Percentiles rank a stretch among this genome's conserved stretches.
These are phyloP conservation scores for Suillus sp. DNA, from an alignment of 768 basidiomycete species.

Conservation along the genomic window DNA sequence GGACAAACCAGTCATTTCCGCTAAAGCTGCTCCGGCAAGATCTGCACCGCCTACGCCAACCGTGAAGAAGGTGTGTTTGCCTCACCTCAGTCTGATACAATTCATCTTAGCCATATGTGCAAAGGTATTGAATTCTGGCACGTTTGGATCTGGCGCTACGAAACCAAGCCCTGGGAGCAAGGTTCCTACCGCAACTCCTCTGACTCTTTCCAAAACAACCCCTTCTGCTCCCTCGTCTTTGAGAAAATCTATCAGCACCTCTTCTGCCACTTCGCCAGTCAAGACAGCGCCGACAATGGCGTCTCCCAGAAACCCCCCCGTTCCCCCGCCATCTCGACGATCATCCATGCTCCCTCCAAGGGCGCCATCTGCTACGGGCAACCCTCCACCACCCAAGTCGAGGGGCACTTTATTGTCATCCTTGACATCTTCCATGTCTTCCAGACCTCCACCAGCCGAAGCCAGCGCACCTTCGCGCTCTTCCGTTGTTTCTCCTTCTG, in stretches of 20 bases:
- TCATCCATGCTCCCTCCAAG: slow-evolving; percentile 37
- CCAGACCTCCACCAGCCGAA: slow-evolving; percentile 24
- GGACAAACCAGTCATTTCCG: slow-evolving; percentile 40
- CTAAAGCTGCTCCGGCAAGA: slow-evolving; percentile 49
- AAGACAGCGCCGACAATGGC: slow-evolving; percentile 36
- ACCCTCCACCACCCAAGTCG: slow-evolving; percentile 41
- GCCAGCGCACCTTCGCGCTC: slow-evolving; percentile 40
- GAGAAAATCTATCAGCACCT: slow-evolving; percentile 31
- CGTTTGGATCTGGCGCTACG: slow-evolving; percentile 59
- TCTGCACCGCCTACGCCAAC: slow-evolving; percentile 52
- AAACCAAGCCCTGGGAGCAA: slow-evolving; percentile 49
- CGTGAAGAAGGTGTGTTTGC: slow-evolving; percentile 66
- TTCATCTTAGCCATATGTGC: slow-evolving; percentile 32
- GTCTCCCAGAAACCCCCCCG: slow-evolving; percentile 34
- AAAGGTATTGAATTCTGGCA: slow-evolving; percentile 66
- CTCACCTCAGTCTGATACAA: slow-evolving; percentile 20
- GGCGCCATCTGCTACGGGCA: slow-evolving; percentile 41
- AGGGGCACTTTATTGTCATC: slow-evolving; percentile 33
- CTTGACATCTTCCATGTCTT: slow-evolving; percentile 25
- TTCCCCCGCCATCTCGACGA: slow-evolving; percentile 34
- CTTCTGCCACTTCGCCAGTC: slow-evolving; percentile 31
- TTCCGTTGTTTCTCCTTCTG: slow-evolving; percentile 59
- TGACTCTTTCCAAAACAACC: slow-evolving; percentile 34
- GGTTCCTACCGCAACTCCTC: slow-evolving; percentile 36
- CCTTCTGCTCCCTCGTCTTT: slow-evolving; percentile 28